These are phyloP conservation scores for Populus ilicifolia DNA, from an alignment of 345 rosid genomes.

Conservation along the genomic window DNA sequence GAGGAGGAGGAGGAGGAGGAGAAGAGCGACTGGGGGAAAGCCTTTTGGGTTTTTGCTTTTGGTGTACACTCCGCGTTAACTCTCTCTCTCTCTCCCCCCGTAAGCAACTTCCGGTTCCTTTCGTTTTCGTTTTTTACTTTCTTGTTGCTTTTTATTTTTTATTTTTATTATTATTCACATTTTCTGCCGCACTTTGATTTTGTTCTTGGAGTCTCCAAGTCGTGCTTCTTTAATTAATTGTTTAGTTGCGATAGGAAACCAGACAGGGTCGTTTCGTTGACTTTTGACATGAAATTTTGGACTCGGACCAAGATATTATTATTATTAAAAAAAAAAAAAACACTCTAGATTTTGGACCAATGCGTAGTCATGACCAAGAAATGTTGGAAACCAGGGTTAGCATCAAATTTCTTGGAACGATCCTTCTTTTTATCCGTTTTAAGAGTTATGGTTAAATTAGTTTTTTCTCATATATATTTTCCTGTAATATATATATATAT, in stretches of 20 bases:
- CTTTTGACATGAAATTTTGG: not conserved
- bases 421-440: not conserved
- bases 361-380: not conserved
- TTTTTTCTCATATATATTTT: too few relatives aligned
- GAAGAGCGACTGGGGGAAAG: slow-evolving; percentile 3
- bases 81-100: not conserved
- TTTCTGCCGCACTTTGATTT: not conserved
- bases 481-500: too few relatives aligned
- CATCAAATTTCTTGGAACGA: not conserved
- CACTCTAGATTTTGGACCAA: not conserved
- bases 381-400: not conserved
- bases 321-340: not conserved
- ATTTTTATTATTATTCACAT: too few relatives aligned
- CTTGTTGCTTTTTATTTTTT: not conserved
- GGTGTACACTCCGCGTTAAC: slow-evolving; percentile 47
- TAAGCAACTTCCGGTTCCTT: not conserved
- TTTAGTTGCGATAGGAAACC: not conserved
- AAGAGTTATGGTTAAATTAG: too few relatives aligned
- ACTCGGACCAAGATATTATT: not conserved
- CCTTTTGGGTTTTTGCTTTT: not conserved
- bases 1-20: slow-evolving; percentile 31
- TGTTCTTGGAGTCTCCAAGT: not conserved
- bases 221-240: not conserved
- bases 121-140: not conserved
- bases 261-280: not conserved